Percentiles rank a stretch among this genome's conserved stretches.
Evolutionary conservation across 192 early-diverging fungal genomes (phyloP).

Genomic region (Linnemannia schmuckeri): DNA sequence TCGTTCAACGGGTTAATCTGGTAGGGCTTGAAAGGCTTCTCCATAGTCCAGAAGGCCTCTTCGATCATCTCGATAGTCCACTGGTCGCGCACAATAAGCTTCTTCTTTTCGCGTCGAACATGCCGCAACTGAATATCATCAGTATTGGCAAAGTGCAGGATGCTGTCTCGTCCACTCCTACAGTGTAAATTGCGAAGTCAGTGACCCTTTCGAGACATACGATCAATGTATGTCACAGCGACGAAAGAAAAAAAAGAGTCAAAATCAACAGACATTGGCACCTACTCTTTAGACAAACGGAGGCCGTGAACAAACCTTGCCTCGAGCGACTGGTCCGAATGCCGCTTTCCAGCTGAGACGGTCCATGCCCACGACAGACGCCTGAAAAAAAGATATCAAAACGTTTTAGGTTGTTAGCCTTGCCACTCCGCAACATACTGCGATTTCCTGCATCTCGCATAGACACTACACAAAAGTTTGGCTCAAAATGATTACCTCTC

Average conservation of each 20-base stretch:
- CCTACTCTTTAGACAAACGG: conserved; percentile 20
- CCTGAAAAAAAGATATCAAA: background rate
- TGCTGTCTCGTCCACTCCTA: conserved; percentile 12
- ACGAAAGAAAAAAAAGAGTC: background rate
- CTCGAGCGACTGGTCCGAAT: conserved; percentile 26
- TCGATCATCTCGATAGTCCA: conserved; percentile 34
- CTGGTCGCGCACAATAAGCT: conserved; percentile 7
- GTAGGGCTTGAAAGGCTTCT: conserved; percentile 13
- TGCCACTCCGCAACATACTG: background rate
- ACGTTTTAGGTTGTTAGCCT: background rate
- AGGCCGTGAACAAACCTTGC: conserved; percentile 32
- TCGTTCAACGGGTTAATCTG: conserved; percentile 4
- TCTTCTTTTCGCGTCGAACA: conserved; percentile 29
- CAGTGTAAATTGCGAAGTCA: background rate
- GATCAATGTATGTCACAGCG: background rate
- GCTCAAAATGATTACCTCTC: conserved; percentile 6
- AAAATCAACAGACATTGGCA: background rate
- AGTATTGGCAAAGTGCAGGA: conserved; percentile 26
- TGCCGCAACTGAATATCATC: conserved; percentile 20
- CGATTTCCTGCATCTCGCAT: background rate
- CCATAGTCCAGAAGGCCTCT: conserved; percentile 36
- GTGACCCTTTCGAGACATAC: background rate
- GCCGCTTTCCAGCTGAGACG: conserved; percentile 20
- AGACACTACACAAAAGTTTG: background rate
- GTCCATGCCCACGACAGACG: conserved; percentile 44